Percentiles rank a stretch among this genome's conserved stretches.
Conservation (phyloP, 2,329 filamentous ascomycete species). For the Cadophora sp. region DNA sequence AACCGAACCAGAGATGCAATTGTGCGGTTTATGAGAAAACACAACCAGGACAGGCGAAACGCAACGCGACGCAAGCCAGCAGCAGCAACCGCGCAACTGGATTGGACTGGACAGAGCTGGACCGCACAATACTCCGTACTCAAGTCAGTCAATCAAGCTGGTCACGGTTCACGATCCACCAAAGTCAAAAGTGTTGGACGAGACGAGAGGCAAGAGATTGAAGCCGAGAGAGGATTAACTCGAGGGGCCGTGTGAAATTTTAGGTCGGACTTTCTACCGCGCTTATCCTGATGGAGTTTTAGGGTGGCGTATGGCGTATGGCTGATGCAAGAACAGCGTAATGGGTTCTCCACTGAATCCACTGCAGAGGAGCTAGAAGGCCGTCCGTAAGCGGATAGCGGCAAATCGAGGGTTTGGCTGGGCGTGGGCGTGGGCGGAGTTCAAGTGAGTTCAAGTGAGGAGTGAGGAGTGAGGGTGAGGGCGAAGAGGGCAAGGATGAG, state of each 20-base stretch:
- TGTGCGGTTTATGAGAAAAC: constrained; percentile 2
- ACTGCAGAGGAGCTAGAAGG: constrained; percentile 13
- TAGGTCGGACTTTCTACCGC: constrained; percentile 25
- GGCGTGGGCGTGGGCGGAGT: background rate
- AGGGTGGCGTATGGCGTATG: constrained; percentile 30
- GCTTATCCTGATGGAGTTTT: constrained; percentile 29
- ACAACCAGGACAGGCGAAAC: constrained; percentile 10
- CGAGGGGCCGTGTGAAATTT: constrained; percentile 30
- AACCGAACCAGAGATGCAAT: constrained; percentile 13
- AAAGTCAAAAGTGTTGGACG: constrained; percentile 26
- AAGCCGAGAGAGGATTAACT: constrained; percentile 38
- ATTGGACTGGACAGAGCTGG: too few species aligned
- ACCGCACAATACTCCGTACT: too few species aligned
- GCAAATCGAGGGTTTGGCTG: constrained; percentile 9
- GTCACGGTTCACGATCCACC: constrained; percentile 24
- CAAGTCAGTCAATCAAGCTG: too few species aligned
- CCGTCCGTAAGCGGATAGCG: constrained; percentile 27
- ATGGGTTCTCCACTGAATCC: constrained; percentile 25
- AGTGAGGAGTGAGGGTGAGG: background rate
- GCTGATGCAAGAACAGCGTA: constrained; percentile 37
- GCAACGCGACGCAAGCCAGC: background rate
- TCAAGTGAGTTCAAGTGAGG: too few species aligned
- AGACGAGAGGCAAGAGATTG: constrained; percentile 27
- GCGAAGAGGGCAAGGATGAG: background rate
- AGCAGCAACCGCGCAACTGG: background rate